These are phyloP conservation scores for Fusarium sp. DNA, from an alignment of 2,329 filamentous ascomycete species.

Conservation along the genomic window DNA sequence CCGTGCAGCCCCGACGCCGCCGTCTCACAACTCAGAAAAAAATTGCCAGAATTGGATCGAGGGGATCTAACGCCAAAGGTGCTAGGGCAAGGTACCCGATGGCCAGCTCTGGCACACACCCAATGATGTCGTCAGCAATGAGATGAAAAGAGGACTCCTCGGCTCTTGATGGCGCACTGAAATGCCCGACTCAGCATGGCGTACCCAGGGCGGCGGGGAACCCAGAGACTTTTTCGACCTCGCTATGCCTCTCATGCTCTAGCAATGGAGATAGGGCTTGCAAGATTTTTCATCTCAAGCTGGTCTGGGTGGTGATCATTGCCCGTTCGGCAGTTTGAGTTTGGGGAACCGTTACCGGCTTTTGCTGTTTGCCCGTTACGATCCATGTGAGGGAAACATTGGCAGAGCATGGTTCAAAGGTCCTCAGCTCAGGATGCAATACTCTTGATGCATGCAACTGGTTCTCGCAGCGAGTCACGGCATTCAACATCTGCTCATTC, in stretches of 20 bases:
- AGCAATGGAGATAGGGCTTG: slow-evolving; percentile 31
- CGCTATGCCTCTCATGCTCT: slow-evolving; percentile 27
- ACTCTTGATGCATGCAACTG: not conserved
- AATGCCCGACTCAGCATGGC: slow-evolving; percentile 5
- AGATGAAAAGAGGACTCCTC: slow-evolving; percentile 32
- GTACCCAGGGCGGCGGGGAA: slow-evolving; percentile 29
- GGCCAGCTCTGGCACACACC: not conserved
- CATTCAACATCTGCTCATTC: not conserved
- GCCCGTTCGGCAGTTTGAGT: slow-evolving; percentile 26
- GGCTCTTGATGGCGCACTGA: slow-evolving; percentile 8
- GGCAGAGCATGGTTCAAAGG: not conserved
- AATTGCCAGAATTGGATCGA: slow-evolving; percentile 28
- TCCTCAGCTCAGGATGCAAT: not conserved
- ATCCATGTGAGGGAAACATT: slow-evolving; percentile 4
- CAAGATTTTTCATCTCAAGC: slow-evolving; percentile 9
- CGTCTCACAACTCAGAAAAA: slow-evolving; percentile 32
- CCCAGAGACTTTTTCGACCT: slow-evolving; percentile 22
- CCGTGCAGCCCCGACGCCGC: slow-evolving; percentile 5
- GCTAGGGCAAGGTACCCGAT: slow-evolving; percentile 41
- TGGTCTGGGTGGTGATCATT: slow-evolving; percentile 16
- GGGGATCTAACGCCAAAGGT: slow-evolving; percentile 23
- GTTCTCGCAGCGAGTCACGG: not conserved
- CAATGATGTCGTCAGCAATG: slow-evolving; percentile 19
- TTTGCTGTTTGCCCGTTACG: slow-evolving; percentile 2
- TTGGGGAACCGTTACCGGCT: slow-evolving; percentile 30